Evolutionary conservation across 805 yeast species (phyloP).

Genomic region (Ogataea chonburiensis): DNA sequence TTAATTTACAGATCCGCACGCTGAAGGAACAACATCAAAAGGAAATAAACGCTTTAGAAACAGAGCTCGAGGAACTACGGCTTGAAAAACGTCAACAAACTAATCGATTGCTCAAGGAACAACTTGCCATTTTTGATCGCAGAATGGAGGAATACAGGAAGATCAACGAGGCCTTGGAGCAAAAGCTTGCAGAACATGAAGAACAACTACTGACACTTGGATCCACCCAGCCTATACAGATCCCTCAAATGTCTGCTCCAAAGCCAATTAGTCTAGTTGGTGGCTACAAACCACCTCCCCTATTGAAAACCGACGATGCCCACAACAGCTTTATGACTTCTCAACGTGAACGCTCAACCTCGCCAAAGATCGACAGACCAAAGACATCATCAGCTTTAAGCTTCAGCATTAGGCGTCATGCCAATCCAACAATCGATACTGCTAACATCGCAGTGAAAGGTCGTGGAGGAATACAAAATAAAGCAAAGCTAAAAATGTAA

Average conservation of each 20-base stretch:
- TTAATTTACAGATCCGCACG: not conserved
- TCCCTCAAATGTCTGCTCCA: slow-evolving; percentile 12
- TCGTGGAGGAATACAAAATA: slow-evolving; percentile 28
- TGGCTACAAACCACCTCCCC: slow-evolving; percentile 1
- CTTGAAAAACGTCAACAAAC: not conserved
- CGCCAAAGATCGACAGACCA: too few species aligned
- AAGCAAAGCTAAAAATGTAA: slow-evolving; percentile 24
- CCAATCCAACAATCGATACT: slow-evolving; percentile 17
- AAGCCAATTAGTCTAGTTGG: not conserved
- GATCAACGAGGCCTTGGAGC: slow-evolving; percentile 14
- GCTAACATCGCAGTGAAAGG: slow-evolving; percentile 22
- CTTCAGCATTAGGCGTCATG: slow-evolving; percentile 16
- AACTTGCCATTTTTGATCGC: slow-evolving; percentile 10
- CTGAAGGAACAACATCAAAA: not conserved
- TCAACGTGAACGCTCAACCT: too few species aligned
- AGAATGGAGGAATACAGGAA: slow-evolving; percentile 14
- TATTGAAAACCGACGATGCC: too few species aligned
- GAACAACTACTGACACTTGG: slow-evolving; percentile 16
- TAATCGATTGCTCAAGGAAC: slow-evolving; percentile 2
- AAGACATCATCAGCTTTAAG: slow-evolving; percentile 8
- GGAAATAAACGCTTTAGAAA: slow-evolving; percentile 1
- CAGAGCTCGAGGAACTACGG: slow-evolving; percentile 3
- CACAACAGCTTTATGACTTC: too few species aligned
- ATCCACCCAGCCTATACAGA: slow-evolving; percentile 27
- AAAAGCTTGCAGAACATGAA: slow-evolving; percentile 19